Base-by-base conservation (phyloP, 176 grass and related monocot species). In the Rhynchospora pubera region DNA sequence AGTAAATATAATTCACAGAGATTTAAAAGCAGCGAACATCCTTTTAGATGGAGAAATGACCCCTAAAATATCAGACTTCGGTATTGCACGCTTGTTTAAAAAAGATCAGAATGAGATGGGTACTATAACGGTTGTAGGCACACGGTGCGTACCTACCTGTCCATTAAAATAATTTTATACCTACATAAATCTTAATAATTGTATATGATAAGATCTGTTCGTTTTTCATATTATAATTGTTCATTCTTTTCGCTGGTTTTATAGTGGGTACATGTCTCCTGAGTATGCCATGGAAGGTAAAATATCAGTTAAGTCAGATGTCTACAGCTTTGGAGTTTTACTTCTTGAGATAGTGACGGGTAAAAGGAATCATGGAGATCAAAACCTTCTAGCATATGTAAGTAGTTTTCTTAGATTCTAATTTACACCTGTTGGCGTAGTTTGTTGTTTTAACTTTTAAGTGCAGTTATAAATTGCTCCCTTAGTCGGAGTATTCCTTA, bases 31-130 rank as follows among this genome's bases (percentile, higher is more conserved):
- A 0, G 88, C 88, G 4, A 94, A 94, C 18, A 87, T 89, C 6
- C 91, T 93, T 43, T 89, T 93, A 45, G 82, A 89, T 44, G 14
- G 1, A 9, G 58, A 87, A 0, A 93, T 91, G 89, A 85, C 83
- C 16, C 88, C 91, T 43, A 93, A 93, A 85, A 89, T 93, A 79
- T 93, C 91, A 0, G 86, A 93, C 34, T 93, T 93, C 0, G 89
- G 91, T 24, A 89, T 82, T 5, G 88, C 86, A 10, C 84, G 51
- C 42, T 28, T 34, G 5, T 91, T 93, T 64, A 83, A 19, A 47
- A 6, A 24, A 6, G 65, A 80, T 2, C 63, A 30, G 3, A 51
- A 50, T 5, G 86, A 93, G 6, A 82, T 71, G 7, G 56, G 79
- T 67, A 93, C 89, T 0, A 39, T 14, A 3, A 91, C 15, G 2